A percentile compares a stretch with the other conserved stretches of the same genome.
These are phyloP conservation scores for Umbelopsis sp. DNA, from an alignment of 371 early-diverging fungal genomes.

Conservation along the genomic window DNA sequence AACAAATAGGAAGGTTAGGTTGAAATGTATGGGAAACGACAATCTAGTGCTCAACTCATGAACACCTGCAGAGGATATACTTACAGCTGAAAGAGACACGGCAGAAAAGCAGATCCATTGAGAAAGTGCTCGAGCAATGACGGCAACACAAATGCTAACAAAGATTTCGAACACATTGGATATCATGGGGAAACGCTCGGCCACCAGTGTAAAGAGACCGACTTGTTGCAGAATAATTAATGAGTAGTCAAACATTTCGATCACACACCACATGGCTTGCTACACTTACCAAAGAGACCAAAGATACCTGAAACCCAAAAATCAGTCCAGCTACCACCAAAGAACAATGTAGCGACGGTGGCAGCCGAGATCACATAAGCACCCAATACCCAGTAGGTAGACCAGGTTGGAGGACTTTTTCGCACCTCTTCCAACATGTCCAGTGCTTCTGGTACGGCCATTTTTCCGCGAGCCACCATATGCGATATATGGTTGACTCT, in stretches of 20 bases:
- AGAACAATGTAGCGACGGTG: slow-evolving; percentile 64
- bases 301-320: slow-evolving; percentile 64
- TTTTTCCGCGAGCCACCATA: slow-evolving; percentile 46
- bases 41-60: no score
- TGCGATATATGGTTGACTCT: slow-evolving; percentile 60
- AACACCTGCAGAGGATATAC: neutral
- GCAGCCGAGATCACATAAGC: slow-evolving; percentile 64
- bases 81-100: slow-evolving; percentile 59
- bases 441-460: slow-evolving; percentile 58
- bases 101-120: slow-evolving; percentile 58
- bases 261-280: neutral
- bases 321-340: slow-evolving; percentile 64
- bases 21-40: no score
- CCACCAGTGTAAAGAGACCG: slow-evolving; percentile 59
- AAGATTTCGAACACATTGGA: slow-evolving; percentile 68
- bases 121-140: slow-evolving; percentile 55
- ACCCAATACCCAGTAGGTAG: slow-evolving; percentile 49
- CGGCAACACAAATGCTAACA: slow-evolving; percentile 62
- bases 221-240: slow-evolving; percentile 30
- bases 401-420: slow-evolving; percentile 51
- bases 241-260: neutral
- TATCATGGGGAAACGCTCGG: slow-evolving; percentile 65
- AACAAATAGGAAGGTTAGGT: neutral
- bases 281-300: slow-evolving; percentile 48
- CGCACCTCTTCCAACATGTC: slow-evolving; percentile 61